Evolutionary conservation across 208 protist genomes (phyloP).

Genomic region (Tritrichomonas musculus): DNA sequence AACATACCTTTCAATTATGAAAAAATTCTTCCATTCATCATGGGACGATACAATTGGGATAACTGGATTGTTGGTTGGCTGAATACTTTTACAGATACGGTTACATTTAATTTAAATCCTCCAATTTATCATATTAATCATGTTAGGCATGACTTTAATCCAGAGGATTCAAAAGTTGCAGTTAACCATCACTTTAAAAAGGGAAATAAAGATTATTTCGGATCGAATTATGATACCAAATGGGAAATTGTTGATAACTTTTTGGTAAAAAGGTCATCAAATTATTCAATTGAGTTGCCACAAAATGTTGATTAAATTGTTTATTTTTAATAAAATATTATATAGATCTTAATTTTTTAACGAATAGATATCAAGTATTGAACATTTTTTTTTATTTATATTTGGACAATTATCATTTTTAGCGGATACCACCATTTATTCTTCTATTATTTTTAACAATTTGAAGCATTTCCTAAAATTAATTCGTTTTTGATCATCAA

Average conservation of each 20-base stretch:
- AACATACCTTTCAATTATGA: not conserved
- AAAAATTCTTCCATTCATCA: not conserved
- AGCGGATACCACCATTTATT: too few species aligned
- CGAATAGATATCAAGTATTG: too few species aligned
- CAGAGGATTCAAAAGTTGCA: not conserved
- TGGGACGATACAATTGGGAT: not conserved
- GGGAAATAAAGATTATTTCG: not conserved
- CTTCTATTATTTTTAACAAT: too few species aligned
- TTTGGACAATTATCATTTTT: too few species aligned
- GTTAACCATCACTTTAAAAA: not conserved
- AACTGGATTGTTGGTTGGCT: constrained; percentile 3
- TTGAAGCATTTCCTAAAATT: too few species aligned
- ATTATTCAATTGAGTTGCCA: not conserved
- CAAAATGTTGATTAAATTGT: not conserved
- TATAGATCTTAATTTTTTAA: too few species aligned
- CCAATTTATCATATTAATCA: not conserved
- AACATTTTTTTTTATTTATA: too few species aligned
- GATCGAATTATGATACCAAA: not conserved
- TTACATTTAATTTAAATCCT: not conserved
- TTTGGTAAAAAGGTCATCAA: not conserved
- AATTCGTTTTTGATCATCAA: too few species aligned
- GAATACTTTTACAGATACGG: not conserved
- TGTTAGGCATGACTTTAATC: not conserved
- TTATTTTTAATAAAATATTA: too few species aligned
- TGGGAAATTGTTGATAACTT: not conserved